Evolutionary conservation across 768 basidiomycete genomes (phyloP), one percentile per base, ranked within the genome.

Genomic region (Amanita rubescens): DNA sequence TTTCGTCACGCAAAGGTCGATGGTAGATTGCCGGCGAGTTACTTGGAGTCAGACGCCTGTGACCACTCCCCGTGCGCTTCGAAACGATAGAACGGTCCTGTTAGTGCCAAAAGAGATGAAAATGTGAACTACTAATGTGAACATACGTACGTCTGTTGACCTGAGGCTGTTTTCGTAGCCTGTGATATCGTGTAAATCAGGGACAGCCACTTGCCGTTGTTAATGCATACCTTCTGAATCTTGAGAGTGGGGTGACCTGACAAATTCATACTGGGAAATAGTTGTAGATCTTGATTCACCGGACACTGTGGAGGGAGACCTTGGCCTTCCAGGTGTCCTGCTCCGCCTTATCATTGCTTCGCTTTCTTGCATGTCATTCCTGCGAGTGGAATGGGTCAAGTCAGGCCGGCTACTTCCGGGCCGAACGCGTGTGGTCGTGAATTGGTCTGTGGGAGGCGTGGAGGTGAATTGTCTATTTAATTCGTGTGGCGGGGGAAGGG

Each of bases 401-500:
- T 11, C 41, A 35, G 51, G 30, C 27, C 19, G 45, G 20, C 12
- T 38, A 44, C 9, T 32, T 17, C 17, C 20, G 14, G 17, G 34
- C 14, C 37, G 45, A 35, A 27, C 14, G n/a, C n/a, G n/a, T n/a
- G n/a, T n/a, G n/a, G n/a, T n/a, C n/a, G n/a, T n/a, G n/a, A n/a
- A n/a, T n/a, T n/a, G n/a, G 19, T 15, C 24, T 24, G 22, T 39
- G 8, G 37, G 38, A 27, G n/a, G n/a, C n/a, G 32, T 20, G 5
- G 25, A 43, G 20, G 45, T 48, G 2, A 67, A 56, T 2, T 64
- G 64, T 9, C 62, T 63, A 15, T 66, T 69, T 17, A 80, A 55
- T 54, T 73, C 78, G 51, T 80, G 75, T 1, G 80, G 80, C 17
- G 79, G 73, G 5, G 78, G 78, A n/a, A 81, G 65, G 4, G 63